phyloP scores from a whole-genome alignment of 169 alveolate genomes.

The Plasmodium adleri region DNA sequence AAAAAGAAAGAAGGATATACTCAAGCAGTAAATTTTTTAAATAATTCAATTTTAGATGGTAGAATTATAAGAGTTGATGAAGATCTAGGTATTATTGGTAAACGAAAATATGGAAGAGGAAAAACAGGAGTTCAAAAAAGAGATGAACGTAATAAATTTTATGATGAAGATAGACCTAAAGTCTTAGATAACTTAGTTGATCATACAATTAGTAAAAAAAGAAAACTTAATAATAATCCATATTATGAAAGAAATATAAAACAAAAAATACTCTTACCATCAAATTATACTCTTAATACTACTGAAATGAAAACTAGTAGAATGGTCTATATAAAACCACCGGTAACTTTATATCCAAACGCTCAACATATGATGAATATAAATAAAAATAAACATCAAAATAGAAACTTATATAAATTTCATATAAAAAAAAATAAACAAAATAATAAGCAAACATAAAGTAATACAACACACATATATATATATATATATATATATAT shows the following conservation, averaged over 20 bases:
- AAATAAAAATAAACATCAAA: conserved; percentile 13
- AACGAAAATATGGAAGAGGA: conserved; percentile 85
- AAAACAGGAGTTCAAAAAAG: conserved; percentile 85
- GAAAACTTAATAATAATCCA: conserved; percentile 26
- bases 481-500: too few species aligned
- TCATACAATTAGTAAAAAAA: conserved; percentile 28
- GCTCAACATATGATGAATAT: conserved; percentile 54
- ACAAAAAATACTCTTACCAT: conserved; percentile 11
- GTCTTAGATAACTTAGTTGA: conserved; percentile 43
- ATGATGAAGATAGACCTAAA: conserved; percentile 69
- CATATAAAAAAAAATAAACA: conserved; percentile 26
- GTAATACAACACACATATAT: too few species aligned
- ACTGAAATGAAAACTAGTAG: conserved; percentile 5
- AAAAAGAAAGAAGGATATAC: conserved; percentile 79
- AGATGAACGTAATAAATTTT: conserved; percentile 77
- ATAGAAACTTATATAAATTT: conserved; percentile 10
- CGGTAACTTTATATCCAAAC: conserved; percentile 51
- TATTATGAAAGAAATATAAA: conserved; percentile 59
- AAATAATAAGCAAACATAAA: neutral
- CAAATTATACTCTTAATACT: conserved; percentile 2
- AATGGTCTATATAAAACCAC: conserved; percentile 17
- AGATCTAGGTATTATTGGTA: conserved; percentile 83
- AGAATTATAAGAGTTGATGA: conserved; percentile 85
- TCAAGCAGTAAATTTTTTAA: conserved; percentile 81
- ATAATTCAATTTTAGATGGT: conserved; percentile 85